These are phyloP conservation scores for Papiliotrema terrestris DNA, from an alignment of 1,284 basidiomycete genomes.

Conservation along the genomic window DNA sequence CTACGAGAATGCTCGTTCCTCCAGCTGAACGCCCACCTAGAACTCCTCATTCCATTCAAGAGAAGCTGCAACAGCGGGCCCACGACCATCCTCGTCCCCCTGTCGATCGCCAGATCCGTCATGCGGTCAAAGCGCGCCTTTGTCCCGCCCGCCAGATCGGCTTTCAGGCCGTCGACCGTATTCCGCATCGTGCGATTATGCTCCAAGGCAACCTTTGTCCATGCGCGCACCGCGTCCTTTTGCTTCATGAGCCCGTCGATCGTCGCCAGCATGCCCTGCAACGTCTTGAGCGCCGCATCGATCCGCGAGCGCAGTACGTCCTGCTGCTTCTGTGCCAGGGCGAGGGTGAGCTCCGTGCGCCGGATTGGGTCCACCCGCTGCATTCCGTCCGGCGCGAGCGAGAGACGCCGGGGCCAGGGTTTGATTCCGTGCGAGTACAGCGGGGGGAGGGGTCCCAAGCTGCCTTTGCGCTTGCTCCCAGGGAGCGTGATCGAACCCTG, in stretches of 20 bases:
- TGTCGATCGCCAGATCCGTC: constrained; percentile 5
- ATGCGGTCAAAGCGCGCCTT: constrained; percentile 1
- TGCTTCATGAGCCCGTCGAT: constrained; percentile 25
- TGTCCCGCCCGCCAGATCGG: constrained; percentile 5
- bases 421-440: constrained; percentile 13
- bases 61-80: constrained; percentile 4
- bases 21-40: neutral
- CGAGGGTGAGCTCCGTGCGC: constrained; percentile 20
- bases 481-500: neutral
- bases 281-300: neutral
- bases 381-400: constrained; percentile 25
- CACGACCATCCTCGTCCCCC: neutral
- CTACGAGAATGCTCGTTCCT: neutral
- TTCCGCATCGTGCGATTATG: constrained; percentile 6
- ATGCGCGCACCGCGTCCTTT: constrained; percentile 25
- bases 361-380: constrained; percentile 25
- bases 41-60: neutral
- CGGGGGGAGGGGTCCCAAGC: constrained; percentile 9
- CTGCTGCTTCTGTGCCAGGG: constrained; percentile 7
- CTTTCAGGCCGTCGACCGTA: constrained; percentile 4
- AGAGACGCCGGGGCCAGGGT: constrained; percentile 27
- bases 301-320: constrained; percentile 2
- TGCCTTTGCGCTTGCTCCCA: constrained; percentile 7
- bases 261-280: constrained; percentile 20
- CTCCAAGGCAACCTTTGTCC: constrained; percentile 20